Percentiles rank a stretch among this genome's conserved stretches.
phyloP scores from a whole-genome alignment of 2,329 filamentous ascomycete species.

The Pseudocercospora cruenta region DNA sequence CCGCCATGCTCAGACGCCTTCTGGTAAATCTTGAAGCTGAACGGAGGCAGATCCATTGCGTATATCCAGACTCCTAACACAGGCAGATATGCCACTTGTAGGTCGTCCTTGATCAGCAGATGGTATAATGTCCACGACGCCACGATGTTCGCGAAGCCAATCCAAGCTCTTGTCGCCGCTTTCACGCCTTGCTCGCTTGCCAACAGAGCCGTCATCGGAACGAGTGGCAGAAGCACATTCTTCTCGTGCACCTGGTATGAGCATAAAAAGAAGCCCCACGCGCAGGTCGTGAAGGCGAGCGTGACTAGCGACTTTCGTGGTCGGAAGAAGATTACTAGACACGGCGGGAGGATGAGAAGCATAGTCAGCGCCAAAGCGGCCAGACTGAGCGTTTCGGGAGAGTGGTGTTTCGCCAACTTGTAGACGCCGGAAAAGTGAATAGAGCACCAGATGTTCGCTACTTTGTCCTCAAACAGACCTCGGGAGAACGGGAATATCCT shows the following conservation, averaged over 20 bases:
- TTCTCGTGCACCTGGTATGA: slow-evolving; percentile 99
- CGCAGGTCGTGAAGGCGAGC: slow-evolving; percentile 76
- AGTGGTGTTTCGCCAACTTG: slow-evolving; percentile 77
- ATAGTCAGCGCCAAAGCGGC: slow-evolving; percentile 76
- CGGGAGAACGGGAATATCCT: slow-evolving; percentile 91
- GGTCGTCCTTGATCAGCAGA: slow-evolving; percentile 78
- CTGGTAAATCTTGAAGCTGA: slow-evolving; percentile 58
- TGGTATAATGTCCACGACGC: slow-evolving; percentile 94
- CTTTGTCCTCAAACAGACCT: slow-evolving; percentile 96
- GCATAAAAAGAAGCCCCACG: slow-evolving; percentile 97
- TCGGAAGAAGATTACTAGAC: slow-evolving; percentile 73
- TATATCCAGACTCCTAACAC: slow-evolving; percentile 83
- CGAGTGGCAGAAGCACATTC: slow-evolving; percentile 84
- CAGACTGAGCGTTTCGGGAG: slow-evolving; percentile 68
- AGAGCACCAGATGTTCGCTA: slow-evolving; percentile 98
- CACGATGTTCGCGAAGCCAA: slow-evolving; percentile 88
- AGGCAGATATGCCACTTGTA: slow-evolving; percentile 81
- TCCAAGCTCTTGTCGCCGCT: slow-evolving; percentile 79
- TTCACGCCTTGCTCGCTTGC: slow-evolving; percentile 79
- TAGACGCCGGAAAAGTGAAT: slow-evolving; percentile 74
- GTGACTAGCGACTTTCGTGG: slow-evolving; percentile 77
- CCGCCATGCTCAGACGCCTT: not conserved
- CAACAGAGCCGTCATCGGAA: slow-evolving; percentile 89
- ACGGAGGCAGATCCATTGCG: slow-evolving; percentile 77
- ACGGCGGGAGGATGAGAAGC: slow-evolving; percentile 74